Base-by-base conservation (phyloP, 345 rosid genomes). In the Lepidium didymum region DNA sequence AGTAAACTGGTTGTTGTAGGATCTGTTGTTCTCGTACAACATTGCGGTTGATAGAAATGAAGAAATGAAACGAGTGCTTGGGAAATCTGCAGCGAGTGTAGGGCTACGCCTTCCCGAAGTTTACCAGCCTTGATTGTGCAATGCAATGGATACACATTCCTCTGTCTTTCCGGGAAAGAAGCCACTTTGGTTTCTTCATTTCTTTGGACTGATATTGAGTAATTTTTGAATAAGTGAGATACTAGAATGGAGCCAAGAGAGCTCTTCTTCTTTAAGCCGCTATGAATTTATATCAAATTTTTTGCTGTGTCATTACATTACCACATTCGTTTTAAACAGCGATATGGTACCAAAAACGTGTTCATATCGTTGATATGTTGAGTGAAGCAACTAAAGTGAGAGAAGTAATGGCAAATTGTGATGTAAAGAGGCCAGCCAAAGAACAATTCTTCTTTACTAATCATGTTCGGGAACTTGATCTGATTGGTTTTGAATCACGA, bases 11-110 rank as follows among this genome's bases (percentile, higher is more conserved):
- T 49, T 67, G 25, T 72, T 76, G 82, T 83, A 87, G 97, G 96
- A 91, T 7, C 69, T 91, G 47, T 57, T 89, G 62, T 87, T 89
- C 78, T 94, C 97, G 8, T 91, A 94, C 87, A 91, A 89, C 75
- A 84, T 94, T 60, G 97, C 91, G 0, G 91, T 94, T 35, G 96
- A 94, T 74, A 82, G 96, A 74, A 68, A 96, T 12, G 85, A 86
- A 3, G 96, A 94, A 78, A 84, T 91, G 91, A 85, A 83, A 75
- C 77, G 84, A 70, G 49, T 69, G 64, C 82, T 87, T 34, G 82
- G 90, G 29, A 89, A 89, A 80, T 89, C 99, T 46, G 96, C 99
- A 64, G 91, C 95, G 2, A 91, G 95, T 75, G 95, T 94, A 27
- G 96, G 99, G 27, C 96, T 91, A 80, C 86, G 69, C 61, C 99